Percentiles rank a stretch among this genome's conserved stretches.
Evolutionary conservation across 2,329 filamentous ascomycete genomes (phyloP).

Genomic region (Clathrospora elynae): DNA sequence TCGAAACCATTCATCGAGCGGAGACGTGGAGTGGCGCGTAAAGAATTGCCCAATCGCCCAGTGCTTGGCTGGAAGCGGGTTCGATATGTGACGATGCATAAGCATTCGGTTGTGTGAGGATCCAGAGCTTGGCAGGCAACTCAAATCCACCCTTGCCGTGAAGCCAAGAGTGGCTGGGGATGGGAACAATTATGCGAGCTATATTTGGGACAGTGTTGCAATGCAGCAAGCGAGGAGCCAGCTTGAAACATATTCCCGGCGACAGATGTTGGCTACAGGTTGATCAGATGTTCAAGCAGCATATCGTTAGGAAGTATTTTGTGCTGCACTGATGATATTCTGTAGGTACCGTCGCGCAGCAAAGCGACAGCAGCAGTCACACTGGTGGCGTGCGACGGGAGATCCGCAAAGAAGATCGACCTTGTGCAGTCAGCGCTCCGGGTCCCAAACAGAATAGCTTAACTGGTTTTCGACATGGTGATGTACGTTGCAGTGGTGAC

Average conservation of each 20-base stretch:
- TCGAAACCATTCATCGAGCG: background rate
- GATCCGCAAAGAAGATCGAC: constrained; percentile 7
- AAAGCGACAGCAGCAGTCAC: constrained; percentile 5
- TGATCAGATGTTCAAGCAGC: background rate
- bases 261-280: no score
- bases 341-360: background rate
- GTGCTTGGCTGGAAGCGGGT: constrained; percentile 6
- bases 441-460: constrained; percentile 11
- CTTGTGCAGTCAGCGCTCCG: constrained; percentile 4
- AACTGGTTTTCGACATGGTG: constrained; percentile 15
- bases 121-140: constrained; percentile 34
- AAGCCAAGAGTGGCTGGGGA: constrained; percentile 29
- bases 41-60: background rate
- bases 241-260: background rate
- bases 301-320: background rate
- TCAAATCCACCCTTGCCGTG: constrained; percentile 26
- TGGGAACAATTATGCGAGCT: constrained; percentile 10
- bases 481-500: constrained; percentile 26
- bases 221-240: background rate
- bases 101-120: constrained; percentile 26
- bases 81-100: constrained; percentile 17
- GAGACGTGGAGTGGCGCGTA: no score
- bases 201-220: background rate
- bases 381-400: constrained; percentile 1
- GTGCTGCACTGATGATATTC: background rate